Evolutionary conservation across 1,284 basidiomycete species (phyloP).

Genomic region (Pseudomicrostroma phylloplanum): DNA sequence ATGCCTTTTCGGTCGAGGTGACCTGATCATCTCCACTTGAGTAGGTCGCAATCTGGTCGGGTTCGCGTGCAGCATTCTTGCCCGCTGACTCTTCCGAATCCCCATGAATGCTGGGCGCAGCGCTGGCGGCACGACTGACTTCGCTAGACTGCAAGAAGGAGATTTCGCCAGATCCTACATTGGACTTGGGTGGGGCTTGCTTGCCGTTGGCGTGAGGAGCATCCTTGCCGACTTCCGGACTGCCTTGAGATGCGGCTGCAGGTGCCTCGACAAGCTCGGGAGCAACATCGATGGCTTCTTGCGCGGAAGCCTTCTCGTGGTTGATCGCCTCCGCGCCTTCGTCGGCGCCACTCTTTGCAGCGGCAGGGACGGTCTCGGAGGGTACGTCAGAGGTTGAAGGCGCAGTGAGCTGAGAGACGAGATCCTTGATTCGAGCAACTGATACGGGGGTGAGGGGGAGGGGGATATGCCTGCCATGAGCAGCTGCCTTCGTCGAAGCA

Average conservation of each 20-base stretch:
- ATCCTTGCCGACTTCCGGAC: neutral
- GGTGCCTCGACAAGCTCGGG: neutral
- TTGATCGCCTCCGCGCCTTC: neutral
- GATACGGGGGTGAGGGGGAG: neutral
- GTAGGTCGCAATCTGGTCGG: neutral
- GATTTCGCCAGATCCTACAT: constrained; percentile 3
- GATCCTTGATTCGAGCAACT: neutral
- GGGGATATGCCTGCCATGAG: too few relatives aligned
- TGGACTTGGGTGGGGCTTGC: too few relatives aligned
- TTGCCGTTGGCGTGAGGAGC: too few relatives aligned
- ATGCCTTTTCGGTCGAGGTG: neutral
- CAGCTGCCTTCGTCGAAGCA: too few relatives aligned
- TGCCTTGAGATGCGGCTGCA: neutral
- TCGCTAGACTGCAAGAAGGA: constrained; percentile 13
- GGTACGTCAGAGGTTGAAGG: neutral
- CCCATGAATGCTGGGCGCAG: neutral
- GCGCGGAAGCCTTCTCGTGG: neutral
- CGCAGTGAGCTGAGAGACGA: neutral
- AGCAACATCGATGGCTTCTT: neutral
- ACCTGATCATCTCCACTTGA: neutral
- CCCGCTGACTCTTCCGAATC: neutral
- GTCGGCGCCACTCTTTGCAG: neutral
- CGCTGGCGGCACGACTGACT: constrained; percentile 9
- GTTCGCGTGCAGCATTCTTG: neutral
- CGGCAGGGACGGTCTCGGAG: too few relatives aligned